Base-by-base conservation (phyloP, 768 basidiomycete genomes). In the Amanita polypyramis region DNA sequence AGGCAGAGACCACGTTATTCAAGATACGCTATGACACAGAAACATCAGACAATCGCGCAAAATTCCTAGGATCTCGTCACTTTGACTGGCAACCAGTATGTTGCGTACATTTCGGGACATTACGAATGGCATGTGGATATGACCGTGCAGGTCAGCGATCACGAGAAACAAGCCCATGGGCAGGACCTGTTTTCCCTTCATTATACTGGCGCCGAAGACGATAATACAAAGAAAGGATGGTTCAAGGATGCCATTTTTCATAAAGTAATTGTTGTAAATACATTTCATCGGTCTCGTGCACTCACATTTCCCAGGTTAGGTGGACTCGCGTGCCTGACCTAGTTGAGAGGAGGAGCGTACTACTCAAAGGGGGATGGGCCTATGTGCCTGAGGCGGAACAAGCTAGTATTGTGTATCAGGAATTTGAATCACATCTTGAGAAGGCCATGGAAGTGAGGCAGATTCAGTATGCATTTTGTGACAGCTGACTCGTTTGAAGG, bases 301-400 rank as follows among this genome's bases (percentile, higher is more conserved):
- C 32, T 27, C 35, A 33, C 35, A 39, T 12, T 51, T 6, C 36
- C 11, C 7, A 96, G 93, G 93, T 97, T n/a, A 82, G 77, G 62
- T 99, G 96, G 96, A 93, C 85, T 10, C 81, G 84, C 52, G 94
- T 98, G 2, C 90, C 91, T 4, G 92, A 96, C 63, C 76, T 99
- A 1, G 85, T 99, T 6, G 85, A 84, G 51, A 79, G 75, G 58
- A 73, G 95, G 15, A 75, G 73, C 38, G 89, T 97, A 1, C 79
- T 89, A 52, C 67, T 99, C 33, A 74, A 72, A 51, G 72, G 68
- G 5, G 95, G 94, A 1, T 82, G 80, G 72, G 94, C 94, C n/a
- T 97, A 89, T 57, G 92, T 98, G 12, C 83, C 87, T 12, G 71
- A 66, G 42, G 70, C 68, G 44, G 81, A 91, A 53, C 79, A 85